Percentiles rank a stretch among this genome's conserved stretches.
Evolutionary conservation across 1,284 basidiomycete genomes (phyloP).

Genomic region (Schizophyllum commune): DNA sequence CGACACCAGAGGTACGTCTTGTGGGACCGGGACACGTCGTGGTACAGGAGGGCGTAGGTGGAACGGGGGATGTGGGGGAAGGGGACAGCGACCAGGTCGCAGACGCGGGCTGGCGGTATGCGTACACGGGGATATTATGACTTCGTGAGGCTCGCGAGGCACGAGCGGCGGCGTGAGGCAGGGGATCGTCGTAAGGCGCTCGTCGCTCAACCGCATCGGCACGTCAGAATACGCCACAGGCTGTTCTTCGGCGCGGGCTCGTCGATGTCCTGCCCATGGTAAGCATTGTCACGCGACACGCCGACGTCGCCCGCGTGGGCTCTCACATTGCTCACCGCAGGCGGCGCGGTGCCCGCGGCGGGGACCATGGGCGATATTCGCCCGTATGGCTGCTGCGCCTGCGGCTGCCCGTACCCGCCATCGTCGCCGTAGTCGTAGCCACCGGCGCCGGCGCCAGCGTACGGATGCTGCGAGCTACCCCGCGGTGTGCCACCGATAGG

Average conservation of each 20-base stretch:
- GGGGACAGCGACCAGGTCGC: neutral
- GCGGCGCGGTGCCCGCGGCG: slow-evolving; percentile 54
- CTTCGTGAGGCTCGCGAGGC: neutral
- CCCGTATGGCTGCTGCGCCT: slow-evolving; percentile 48
- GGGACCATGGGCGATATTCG: slow-evolving; percentile 71
- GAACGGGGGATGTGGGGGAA: neutral
- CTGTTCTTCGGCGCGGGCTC: slow-evolving; percentile 43
- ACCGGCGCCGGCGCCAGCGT: slow-evolving; percentile 46
- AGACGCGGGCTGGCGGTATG: neutral
- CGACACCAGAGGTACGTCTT: neutral
- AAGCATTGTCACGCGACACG: slow-evolving; percentile 50
- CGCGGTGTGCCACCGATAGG: slow-evolving; percentile 40
- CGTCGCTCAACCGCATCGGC: slow-evolving; percentile 51
- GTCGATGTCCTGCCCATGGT: slow-evolving; percentile 45
- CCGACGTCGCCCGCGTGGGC: slow-evolving; percentile 61
- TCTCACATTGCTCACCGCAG: slow-evolving; percentile 62
- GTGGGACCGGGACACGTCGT: neutral
- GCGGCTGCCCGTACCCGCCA: slow-evolving; percentile 39
- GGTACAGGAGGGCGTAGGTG: neutral
- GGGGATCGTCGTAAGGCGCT: neutral
- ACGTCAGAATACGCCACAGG: slow-evolving; percentile 65
- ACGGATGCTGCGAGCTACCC: slow-evolving; percentile 50
- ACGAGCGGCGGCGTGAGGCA: neutral
- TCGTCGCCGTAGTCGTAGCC: slow-evolving; percentile 35
- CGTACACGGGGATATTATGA: neutral